Conservation (phyloP, 1,284 basidiomycete genomes). For the Mycena sp. region DNA sequence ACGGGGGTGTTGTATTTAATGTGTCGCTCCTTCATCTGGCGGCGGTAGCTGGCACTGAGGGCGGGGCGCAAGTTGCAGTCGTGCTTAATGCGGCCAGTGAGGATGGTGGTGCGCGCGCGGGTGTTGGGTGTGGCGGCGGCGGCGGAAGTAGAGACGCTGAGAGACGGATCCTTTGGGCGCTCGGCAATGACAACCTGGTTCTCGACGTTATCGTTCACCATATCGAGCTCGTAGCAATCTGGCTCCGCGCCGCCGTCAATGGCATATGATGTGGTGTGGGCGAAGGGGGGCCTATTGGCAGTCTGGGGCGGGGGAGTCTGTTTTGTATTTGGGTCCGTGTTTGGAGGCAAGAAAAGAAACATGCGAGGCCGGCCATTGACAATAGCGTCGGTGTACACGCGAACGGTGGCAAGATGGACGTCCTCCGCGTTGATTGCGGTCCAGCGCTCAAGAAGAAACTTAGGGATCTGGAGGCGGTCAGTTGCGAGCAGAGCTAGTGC, state of each 20-base stretch:
- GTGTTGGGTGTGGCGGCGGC: slow-evolving; percentile 49
- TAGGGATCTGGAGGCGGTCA: slow-evolving; percentile 62
- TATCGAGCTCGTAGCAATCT: slow-evolving; percentile 80
- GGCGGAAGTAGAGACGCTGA: slow-evolving; percentile 46
- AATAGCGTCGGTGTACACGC: slow-evolving; percentile 68
- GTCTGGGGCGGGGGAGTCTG: slow-evolving; percentile 39
- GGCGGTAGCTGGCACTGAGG: slow-evolving; percentile 69
- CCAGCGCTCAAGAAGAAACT: slow-evolving; percentile 78
- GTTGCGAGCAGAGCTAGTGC: slow-evolving; percentile 31
- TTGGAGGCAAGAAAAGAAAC: slow-evolving; percentile 71
- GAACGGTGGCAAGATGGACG: slow-evolving; percentile 76
- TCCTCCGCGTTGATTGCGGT: slow-evolving; percentile 66
- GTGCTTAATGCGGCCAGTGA: slow-evolving; percentile 80
- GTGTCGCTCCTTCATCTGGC: slow-evolving; percentile 70
- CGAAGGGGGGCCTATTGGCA: slow-evolving; percentile 52
- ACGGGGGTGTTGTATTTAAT: slow-evolving; percentile 67
- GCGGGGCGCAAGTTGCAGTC: slow-evolving; percentile 75
- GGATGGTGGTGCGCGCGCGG: slow-evolving; percentile 74
- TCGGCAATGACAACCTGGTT: slow-evolving; percentile 84
- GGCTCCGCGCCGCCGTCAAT: slow-evolving; percentile 51
- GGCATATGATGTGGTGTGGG: slow-evolving; percentile 42
- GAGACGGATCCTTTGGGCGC: slow-evolving; percentile 69
- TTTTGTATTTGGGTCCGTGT: slow-evolving; percentile 52
- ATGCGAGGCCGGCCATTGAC: slow-evolving; percentile 66
- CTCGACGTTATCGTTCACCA: slow-evolving; percentile 78